Evolutionary conservation across 306 rosid species (phyloP).

Genomic region (Phaseolus lunatus): DNA sequence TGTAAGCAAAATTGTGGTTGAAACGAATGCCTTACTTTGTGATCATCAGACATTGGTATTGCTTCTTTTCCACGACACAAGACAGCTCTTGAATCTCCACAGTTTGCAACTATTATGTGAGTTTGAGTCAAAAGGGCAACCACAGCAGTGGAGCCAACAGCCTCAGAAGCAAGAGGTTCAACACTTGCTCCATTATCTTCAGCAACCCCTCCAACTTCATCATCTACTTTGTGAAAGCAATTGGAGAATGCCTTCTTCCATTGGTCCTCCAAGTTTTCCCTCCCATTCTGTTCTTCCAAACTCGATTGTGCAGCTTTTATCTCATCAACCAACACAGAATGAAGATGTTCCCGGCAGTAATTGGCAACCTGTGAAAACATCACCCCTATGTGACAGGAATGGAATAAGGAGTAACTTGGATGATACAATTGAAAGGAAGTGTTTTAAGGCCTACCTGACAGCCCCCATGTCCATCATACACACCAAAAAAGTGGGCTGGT

Average conservation of each 20-base stretch:
- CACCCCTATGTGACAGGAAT: constrained; percentile 21
- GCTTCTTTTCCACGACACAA: constrained; percentile 70
- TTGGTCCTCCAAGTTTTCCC: constrained; percentile 53
- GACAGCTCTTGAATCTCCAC: constrained; percentile 89
- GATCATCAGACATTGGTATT: constrained; percentile 74
- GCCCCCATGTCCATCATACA: constrained; percentile 90
- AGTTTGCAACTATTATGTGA: constrained; percentile 72
- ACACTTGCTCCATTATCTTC: constrained; percentile 28
- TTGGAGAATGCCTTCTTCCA: constrained; percentile 70
- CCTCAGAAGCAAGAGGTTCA: constrained; percentile 64
- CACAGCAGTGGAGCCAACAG: constrained; percentile 84
- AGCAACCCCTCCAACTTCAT: constrained; percentile 57
- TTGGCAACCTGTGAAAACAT: constrained; percentile 69
- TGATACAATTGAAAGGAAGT: constrained; percentile 19
- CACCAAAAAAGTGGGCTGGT: constrained; percentile 69
- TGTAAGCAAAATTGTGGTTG: background rate
- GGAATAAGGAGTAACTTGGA: constrained; percentile 35
- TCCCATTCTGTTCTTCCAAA: constrained; percentile 38
- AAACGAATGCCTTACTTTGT: constrained; percentile 63
- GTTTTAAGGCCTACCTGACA: constrained; percentile 58
- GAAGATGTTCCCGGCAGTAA: constrained; percentile 72
- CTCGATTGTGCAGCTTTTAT: constrained; percentile 54
- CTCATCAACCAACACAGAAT: constrained; percentile 72
- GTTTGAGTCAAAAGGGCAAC: constrained; percentile 67
- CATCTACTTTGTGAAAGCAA: constrained; percentile 74